Base-by-base conservation (phyloP, 768 basidiomycete genomes). In the Russula abietina region DNA sequence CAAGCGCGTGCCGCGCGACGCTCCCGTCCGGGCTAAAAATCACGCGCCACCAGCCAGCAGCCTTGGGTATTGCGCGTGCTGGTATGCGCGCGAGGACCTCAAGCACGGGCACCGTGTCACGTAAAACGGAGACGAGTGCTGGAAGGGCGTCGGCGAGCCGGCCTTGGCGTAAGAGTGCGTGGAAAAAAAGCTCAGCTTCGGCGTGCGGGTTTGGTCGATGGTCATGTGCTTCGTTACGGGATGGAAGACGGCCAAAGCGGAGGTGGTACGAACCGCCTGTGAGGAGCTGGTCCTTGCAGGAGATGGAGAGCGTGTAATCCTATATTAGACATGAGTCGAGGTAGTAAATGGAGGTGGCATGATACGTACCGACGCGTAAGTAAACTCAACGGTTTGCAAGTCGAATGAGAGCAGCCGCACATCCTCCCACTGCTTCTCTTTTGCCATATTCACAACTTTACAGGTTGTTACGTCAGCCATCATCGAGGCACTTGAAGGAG, bases 371-470 rank as follows among this genome's bases (percentile, higher is more conserved):
- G 75, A 75, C 11, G 87, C 82, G 71, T 95, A 95, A 2, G 85
- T 84, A 70, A 96, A 89, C 69, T 93, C 88, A n/a, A 94, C 93
- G 0, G 91, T 93, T 69, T 92, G 92, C 17, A 96, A 76, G 73
- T 96, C 92, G 72, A 96, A 96, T 4, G 90, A 92, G 62, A 94
- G 79, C 56, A 96, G 75, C n/a, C 83, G 82, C 22, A 96, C 83
- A 69, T 89, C 91, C 24, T 75, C 74, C 86, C 89, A 93, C 32
- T 78, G 78, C 62, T 81, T 83, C 63, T 81, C 79, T 67, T 87
- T 85, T 17, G 89, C 82, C 85, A 95, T 89, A 71, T 89, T 86
- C 6, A 87, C 89, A 45, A 95, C 93, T 92, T 49, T 30, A 28
- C 11, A n/a, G 28, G 26, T 36, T 36, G 26, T 30, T 50, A 46